Evolutionary conservation across 768 basidiomycete genomes (phyloP).

Genomic region (Cystofilobasidium capitatum): DNA sequence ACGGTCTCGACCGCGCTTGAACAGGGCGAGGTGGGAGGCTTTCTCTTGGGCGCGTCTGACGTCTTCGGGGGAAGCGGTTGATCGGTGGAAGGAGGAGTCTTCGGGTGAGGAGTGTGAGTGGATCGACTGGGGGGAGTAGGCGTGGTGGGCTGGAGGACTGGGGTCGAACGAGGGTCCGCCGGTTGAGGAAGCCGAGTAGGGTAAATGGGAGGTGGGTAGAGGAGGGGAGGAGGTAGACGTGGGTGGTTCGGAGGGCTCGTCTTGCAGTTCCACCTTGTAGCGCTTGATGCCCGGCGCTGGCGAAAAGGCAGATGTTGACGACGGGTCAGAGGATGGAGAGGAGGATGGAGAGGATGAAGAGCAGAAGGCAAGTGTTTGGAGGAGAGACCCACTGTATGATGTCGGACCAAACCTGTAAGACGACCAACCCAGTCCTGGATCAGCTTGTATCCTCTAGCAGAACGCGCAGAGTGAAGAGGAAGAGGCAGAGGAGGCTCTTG

Average conservation of each 20-base stretch:
- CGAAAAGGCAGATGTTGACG: not conserved
- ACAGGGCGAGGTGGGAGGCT: not conserved
- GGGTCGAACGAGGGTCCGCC: not conserved
- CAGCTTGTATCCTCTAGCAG: not conserved
- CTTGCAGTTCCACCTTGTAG: conserved; percentile 8
- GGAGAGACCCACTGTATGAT: not conserved
- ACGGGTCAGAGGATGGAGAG: not conserved
- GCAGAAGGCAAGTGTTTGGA: no score
- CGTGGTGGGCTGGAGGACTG: not conserved
- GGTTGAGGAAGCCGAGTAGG: not conserved
- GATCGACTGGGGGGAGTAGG: conserved; percentile 6
- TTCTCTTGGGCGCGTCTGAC: not conserved
- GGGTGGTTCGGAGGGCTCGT: not conserved
- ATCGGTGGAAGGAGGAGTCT: not conserved
- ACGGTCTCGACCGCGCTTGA: conserved; percentile 12
- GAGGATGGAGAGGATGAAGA: not conserved
- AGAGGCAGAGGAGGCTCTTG: not conserved
- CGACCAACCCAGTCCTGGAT: not conserved
- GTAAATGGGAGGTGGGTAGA: not conserved
- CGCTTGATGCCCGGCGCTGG: conserved; percentile 7
- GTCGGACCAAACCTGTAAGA: conserved; percentile 14
- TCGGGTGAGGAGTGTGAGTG: conserved; percentile 2
- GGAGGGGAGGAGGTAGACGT: not conserved
- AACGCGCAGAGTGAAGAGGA: not conserved
- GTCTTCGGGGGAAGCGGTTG: not conserved